Percentiles rank a stretch among this genome's conserved stretches.
Conservation (phyloP, 2,329 filamentous ascomycete species). For the Pseudohalonectria lignicola region DNA sequence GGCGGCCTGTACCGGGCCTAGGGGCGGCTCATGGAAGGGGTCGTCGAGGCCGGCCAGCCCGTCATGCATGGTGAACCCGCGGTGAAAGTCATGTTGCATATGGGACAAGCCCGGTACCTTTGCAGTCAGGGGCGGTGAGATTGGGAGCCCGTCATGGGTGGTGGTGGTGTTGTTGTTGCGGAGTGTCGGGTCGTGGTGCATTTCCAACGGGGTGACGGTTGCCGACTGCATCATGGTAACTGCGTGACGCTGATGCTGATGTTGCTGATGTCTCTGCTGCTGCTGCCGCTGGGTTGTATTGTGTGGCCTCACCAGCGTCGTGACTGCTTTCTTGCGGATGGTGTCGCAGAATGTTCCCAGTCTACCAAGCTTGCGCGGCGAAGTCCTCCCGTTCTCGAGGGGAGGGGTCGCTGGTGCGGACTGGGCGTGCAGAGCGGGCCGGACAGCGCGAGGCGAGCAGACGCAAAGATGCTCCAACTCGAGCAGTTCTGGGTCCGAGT, state of each 20-base stretch:
- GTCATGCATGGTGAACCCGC: no score
- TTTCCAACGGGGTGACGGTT: no score
- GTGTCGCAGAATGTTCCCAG: background rate
- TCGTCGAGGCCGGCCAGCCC: slow-evolving; percentile 17
- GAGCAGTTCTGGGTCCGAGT: slow-evolving; percentile 19
- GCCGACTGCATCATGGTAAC: no score
- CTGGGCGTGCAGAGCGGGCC: no score
- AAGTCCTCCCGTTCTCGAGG: no score
- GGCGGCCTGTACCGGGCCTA: background rate
- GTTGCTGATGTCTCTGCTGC: slow-evolving; percentile 1
- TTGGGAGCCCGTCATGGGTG: slow-evolving; percentile 5
- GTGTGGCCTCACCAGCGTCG: slow-evolving; percentile 5
- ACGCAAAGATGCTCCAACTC: slow-evolving; percentile 20
- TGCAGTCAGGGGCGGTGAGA: slow-evolving; percentile 7
- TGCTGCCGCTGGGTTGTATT: slow-evolving; percentile 1
- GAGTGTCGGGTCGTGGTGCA: no score
- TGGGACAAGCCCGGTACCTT: no score
- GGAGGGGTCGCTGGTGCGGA: no score
- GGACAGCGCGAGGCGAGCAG: slow-evolving; percentile 14
- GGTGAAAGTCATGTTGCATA: no score
- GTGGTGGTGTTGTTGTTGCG: background rate
- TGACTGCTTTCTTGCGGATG: background rate
- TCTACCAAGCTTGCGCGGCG: background rate
- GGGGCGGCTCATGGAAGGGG: slow-evolving; percentile 14
- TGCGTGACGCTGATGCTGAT: background rate